Base-by-base conservation (phyloP, 2,329 filamentous ascomycete species). In the Conoideocrella luteorostrata region DNA sequence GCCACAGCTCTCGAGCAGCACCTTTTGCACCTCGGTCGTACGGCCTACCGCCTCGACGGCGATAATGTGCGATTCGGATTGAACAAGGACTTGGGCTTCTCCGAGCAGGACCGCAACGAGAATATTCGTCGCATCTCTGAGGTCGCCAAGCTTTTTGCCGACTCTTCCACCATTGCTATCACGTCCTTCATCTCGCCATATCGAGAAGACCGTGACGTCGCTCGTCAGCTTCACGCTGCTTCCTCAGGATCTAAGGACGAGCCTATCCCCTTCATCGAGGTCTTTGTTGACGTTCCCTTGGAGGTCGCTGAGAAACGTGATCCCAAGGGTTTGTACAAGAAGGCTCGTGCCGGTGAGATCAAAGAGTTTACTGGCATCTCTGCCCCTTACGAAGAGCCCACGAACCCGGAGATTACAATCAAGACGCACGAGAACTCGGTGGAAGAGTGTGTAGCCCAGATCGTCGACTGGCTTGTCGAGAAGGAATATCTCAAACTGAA, bases 141-240 rank as follows among this genome's bases (percentile, higher is more conserved):
- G 75, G 90, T 97, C 33, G 89, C 93, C 49, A 95, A 95, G 69
- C 81, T 98, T 52, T 98, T 98, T 68, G 90, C 93, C 50, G 93
- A 98, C 71, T 81, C 81, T 42, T 82, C 86, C 51, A 86, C 85
- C 45, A 80, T 97, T 57, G 87, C 91, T 52, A 82, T 98, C 53
- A 95, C 93, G 43, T 93, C 86, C 48, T 98, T 98, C 74, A 98
- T 98, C 72, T 94, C 87, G 1, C 93, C 93, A 1, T 97, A 96
- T 75, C 80, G 80, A 45, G 84, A 84, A 26, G 93, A 98, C 70
- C 82, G 93, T 46, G 74, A 88, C 52, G 76, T 86, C 33, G 93
- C 93, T 7, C 82, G 93, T 47, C 72, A 82, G 50, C 71, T 98
- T 57, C 93, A 98, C 69, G 73, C 77, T 2, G 71, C 77, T 45